Conservation (phyloP, 2,329 filamentous ascomycete species). For the Fusarium sp. region DNA sequence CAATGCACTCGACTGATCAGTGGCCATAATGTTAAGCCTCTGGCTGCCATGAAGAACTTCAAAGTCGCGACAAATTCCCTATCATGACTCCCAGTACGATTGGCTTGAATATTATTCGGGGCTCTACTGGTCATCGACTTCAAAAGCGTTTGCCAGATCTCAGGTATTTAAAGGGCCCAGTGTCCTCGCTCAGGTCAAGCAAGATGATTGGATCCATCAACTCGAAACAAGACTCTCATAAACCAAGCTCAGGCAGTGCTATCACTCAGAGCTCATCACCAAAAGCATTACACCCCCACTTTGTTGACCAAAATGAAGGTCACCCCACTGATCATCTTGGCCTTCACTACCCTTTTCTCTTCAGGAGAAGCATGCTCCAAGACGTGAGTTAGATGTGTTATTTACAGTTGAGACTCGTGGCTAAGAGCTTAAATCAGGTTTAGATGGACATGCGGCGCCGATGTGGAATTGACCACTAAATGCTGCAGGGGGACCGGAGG, state of each 20-base stretch:
- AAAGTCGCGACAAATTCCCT: too few relatives aligned
- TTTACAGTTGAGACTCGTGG: neutral
- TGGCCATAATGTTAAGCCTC: too few relatives aligned
- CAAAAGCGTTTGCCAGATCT: neutral
- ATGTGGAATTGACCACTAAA: too few relatives aligned
- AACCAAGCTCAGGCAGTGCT: neutral
- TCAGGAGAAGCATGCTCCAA: neutral
- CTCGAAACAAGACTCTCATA: neutral
- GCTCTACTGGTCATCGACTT: neutral
- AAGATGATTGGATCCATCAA: too few relatives aligned
- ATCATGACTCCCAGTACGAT: too few relatives aligned
- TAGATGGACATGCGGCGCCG: too few relatives aligned
- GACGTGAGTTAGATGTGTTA: neutral
- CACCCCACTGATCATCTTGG: neutral
- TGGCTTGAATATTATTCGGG: too few relatives aligned
- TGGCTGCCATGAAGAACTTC: too few relatives aligned
- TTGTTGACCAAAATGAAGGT: neutral
- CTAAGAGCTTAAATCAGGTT: neutral
- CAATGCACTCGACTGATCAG: neutral
- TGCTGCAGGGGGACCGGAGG: too few relatives aligned
- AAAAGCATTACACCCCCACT: neutral
- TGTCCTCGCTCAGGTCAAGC: too few relatives aligned
- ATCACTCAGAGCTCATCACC: neutral
- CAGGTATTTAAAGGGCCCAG: neutral
- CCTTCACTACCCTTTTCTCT: neutral